These are phyloP conservation scores for Teunomyces aglyptinius DNA, from an alignment of 805 yeast genomes.

Conservation along the genomic window DNA sequence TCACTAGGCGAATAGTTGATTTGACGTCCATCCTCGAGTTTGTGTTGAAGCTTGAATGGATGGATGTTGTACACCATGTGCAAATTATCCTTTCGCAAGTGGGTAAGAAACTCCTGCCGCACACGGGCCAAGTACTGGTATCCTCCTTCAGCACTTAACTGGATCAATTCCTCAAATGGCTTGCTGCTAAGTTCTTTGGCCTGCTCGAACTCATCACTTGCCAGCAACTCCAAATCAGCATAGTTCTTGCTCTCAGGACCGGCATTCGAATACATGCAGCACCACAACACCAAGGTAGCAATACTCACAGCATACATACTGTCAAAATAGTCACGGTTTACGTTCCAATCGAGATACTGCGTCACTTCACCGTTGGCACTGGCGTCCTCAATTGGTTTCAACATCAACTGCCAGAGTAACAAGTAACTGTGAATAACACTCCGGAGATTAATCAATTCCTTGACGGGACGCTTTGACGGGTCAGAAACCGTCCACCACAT, in stretches of 20 bases:
- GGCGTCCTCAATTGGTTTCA: conserved; percentile 24
- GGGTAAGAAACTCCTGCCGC: conserved; percentile 30
- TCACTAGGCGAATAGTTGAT: conserved; percentile 23
- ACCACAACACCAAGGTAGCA: conserved; percentile 41
- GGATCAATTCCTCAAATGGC: conserved; percentile 23
- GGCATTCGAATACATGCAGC: conserved; percentile 31
- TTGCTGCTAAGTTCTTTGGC: conserved; percentile 1
- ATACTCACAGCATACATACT: conserved; percentile 35
- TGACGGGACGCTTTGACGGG: conserved; percentile 13
- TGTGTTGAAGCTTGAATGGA: conserved; percentile 17
- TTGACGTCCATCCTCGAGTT: conserved; percentile 8
- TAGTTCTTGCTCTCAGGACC: conserved; percentile 31
- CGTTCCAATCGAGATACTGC: conserved; percentile 26
- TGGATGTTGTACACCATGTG: conserved; percentile 21
- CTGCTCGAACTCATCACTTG: conserved; percentile 6
- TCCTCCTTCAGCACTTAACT: conserved; percentile 36
- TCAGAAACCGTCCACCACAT: conserved; percentile 50
- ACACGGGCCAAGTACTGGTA: conserved; percentile 34
- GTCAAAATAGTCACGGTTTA: conserved; percentile 36
- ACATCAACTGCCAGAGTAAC: conserved; percentile 39
- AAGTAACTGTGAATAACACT: conserved; percentile 40
- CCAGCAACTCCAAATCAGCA: conserved; percentile 16
- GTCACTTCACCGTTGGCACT: conserved; percentile 11
- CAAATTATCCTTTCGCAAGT: conserved; percentile 23
- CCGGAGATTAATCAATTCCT: conserved; percentile 31